Evolutionary conservation across 2,329 filamentous ascomycete species (phyloP), one percentile per base, ranked within the genome.

Genomic region (Colletotrichum lupini): DNA sequence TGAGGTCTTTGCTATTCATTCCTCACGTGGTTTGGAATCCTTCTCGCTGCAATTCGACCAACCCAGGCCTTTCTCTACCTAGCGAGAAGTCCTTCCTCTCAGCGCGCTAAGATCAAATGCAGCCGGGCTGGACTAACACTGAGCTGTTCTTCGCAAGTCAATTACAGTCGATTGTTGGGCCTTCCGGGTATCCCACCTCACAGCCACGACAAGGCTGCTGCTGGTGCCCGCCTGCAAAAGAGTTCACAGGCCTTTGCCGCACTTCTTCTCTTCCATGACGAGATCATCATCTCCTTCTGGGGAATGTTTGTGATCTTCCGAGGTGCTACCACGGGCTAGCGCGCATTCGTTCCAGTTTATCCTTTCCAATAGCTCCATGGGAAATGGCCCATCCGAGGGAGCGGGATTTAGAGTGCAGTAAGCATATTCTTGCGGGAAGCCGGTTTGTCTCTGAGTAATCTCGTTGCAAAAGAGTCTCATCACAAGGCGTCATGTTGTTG

Each of bases 391-490:
- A 37, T 42, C 55, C 55, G 55, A 53, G 37, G 16, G 26, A 65
- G 52, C 52, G 37, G n/a, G 26, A 19, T 35, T 49, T 30, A 22
- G 22, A 30, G 5, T 14, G 14, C 14, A 22, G 61, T 30, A 53
- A 42, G 12, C 28, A 28, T 16, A 19, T n/a, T 22, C 8, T 19
- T n/a, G n/a, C 2, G 19, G n/a, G 24, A n/a, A 14, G 9, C 9
- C 6, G 60, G 28, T 16, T 14, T 65, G 62, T 65, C 62, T 65
- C 32, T 65, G 32, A 22, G 52, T 22, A 56, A 65, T 65, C 22
- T 65, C 11, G 26, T 56, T 42, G 32, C 62, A 14, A 65, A 42
- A 12, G 37, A 42, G 37, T 42, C 26, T 32, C 55, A 14, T 42
- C 24, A 22, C n/a, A 65, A 65, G 52, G 52, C 52, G 52, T 57